Conservation (phyloP, 2,329 filamentous ascomycete genomes). For the Diplodia intermedia region DNA sequence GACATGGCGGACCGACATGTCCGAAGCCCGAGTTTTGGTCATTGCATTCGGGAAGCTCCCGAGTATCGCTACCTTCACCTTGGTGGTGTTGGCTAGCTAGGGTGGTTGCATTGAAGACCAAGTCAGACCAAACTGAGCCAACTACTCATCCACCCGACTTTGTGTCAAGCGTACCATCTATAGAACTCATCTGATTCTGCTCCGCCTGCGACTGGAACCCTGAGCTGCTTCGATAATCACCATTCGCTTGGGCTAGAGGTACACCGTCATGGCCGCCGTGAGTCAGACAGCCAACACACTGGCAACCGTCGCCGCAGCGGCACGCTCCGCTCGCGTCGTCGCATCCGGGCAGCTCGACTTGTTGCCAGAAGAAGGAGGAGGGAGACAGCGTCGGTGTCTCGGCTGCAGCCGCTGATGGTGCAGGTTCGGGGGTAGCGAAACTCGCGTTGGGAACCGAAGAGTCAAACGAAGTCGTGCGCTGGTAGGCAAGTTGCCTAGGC, state of each 20-base stretch:
- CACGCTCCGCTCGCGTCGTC: conserved; percentile 59
- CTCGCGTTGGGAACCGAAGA: conserved; percentile 1
- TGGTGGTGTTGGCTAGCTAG: background rate
- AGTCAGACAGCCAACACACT: conserved; percentile 60
- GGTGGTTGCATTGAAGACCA: background rate
- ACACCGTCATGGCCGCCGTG: conserved; percentile 59
- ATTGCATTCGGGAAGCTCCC: background rate
- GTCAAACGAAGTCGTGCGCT: background rate
- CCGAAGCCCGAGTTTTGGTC: background rate
- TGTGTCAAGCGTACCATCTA: conserved; percentile 10
- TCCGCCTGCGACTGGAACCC: conserved; percentile 5
- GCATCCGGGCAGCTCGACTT: conserved; percentile 51
- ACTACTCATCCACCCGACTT: conserved; percentile 10
- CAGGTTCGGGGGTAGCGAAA: conserved; percentile 12
- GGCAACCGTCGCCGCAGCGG: conserved; percentile 60
- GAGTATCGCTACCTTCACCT: background rate
- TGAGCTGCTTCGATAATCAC: background rate
- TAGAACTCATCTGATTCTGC: conserved; percentile 11
- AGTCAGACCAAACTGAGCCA: background rate
- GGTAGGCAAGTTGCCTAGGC: background rate
- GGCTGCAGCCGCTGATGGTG: conserved; percentile 27
- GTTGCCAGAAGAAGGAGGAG: conserved; percentile 48
- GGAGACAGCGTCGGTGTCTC: conserved; percentile 44
- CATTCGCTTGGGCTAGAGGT: conserved; percentile 37
- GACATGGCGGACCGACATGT: background rate